Evolutionary conservation across 192 early-diverging fungal species (phyloP).

Genomic region (Coemansia sp.): DNA sequence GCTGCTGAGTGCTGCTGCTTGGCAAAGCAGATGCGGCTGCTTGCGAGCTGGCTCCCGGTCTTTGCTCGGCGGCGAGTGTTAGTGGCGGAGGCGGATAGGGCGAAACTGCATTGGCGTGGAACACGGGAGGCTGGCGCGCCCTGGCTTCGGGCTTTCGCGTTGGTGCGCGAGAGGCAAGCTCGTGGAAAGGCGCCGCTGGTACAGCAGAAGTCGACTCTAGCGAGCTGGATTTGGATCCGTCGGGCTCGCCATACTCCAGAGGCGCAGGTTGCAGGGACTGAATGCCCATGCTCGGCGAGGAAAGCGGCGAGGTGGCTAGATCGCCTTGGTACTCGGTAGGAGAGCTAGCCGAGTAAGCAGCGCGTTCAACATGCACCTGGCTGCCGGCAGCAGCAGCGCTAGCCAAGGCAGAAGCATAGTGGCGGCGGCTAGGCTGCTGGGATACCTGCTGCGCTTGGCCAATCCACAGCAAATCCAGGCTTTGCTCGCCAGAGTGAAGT

Average conservation of each 20-base stretch:
- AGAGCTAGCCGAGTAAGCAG: neutral
- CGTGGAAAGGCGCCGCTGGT: neutral
- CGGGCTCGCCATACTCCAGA: neutral
- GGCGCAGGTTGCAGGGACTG: neutral
- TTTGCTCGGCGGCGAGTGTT: constrained; percentile 6
- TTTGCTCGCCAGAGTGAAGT: constrained; percentile 20
- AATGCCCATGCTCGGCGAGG: neutral
- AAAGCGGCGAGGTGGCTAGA: neutral
- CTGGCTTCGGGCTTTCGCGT: neutral
- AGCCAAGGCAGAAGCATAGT: neutral
- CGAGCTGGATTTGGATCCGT: neutral
- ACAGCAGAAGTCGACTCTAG: neutral
- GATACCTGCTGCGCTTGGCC: neutral
- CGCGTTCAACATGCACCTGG: neutral
- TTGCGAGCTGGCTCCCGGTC: neutral
- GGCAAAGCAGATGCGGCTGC: neutral
- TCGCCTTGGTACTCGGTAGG: neutral
- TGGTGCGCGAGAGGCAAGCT: neutral
- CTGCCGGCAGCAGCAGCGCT: neutral
- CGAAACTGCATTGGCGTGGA: constrained; percentile 16
- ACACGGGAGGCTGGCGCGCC: neutral
- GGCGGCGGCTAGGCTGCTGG: neutral
- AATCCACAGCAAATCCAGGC: constrained; percentile 16
- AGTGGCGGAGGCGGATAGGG: constrained; percentile 25
- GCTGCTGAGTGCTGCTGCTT: neutral